Base-by-base conservation (phyloP, 768 basidiomycete genomes). In the Tylopilus rubrobrunneus region DNA sequence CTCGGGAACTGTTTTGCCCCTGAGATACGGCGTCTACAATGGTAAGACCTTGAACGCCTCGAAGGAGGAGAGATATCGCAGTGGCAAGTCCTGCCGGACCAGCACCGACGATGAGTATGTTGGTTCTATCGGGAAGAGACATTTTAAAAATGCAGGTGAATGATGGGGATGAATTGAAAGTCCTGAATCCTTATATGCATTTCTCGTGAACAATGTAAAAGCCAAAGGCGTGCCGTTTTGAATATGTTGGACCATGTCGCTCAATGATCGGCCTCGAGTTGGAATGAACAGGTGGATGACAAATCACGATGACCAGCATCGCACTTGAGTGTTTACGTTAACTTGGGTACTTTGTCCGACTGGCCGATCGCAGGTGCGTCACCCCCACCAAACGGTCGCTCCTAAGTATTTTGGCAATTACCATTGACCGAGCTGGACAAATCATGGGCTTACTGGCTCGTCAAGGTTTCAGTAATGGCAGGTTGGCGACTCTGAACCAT, bases 81-180 rank as follows among this genome's bases (percentile, higher is more conserved):
- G 72, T 64, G 2, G 75, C 67, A 44, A 81, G 73, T 11, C 81
- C 80, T 0, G 71, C 62, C 21, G 80, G 80, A 14, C 80, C 80
- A 19, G 77, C 77, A 37, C 79, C 80, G 11, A 82, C 74, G 27
- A 82, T 71, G 45, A 82, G 74, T 19, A 81, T 64, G 19, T 74
- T 74, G 3, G 77, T 75, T 40, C 53, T 62, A 2, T 58, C 48
- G 0, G 76, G 75, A 15, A 74, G 61, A 31, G 70, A 61, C 58
- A 60, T 59, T 17, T 4, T 31, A 15, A 50, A 3, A 27, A 17
- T 56, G 12, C 43, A 17, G 19, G 12, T 36, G n/a, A n/a, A 40
- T 8, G 37, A 23, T 33, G 42, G 34, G 36, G 43, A 34, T 5
- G 12, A 25, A 39, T 19, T 9, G 11, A 27, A 14, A 25, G 19